These are phyloP conservation scores for Hirschfeldia incana DNA, from an alignment of 345 rosid species.

Conservation along the genomic window DNA sequence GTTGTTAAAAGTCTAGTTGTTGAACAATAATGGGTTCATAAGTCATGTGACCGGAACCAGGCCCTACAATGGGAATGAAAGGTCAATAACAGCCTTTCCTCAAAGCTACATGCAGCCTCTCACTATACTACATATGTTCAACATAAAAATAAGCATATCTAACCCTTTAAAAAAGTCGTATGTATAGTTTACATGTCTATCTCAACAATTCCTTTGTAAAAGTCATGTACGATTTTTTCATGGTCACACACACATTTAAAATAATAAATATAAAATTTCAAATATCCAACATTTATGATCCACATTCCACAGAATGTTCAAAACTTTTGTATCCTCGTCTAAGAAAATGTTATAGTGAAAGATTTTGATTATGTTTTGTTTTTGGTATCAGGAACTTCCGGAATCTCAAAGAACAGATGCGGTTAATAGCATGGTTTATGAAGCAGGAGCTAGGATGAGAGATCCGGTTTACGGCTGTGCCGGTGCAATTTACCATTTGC, in stretches of 20 bases:
- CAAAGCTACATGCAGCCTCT: conserved; percentile 31
- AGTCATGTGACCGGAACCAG: conserved; percentile 38
- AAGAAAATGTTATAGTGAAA: background rate
- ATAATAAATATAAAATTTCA: background rate
- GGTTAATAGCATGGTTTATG: conserved; percentile 94
- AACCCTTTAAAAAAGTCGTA: conserved; percentile 17
- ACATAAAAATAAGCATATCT: conserved; percentile 21
- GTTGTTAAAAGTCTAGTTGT: conserved; percentile 44
- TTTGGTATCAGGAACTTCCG: conserved; percentile 65
- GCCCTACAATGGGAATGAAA: conserved; percentile 38
- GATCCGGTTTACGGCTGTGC: conserved; percentile 94
- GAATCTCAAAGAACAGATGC: conserved; percentile 85
- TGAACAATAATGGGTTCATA: conserved; percentile 42
- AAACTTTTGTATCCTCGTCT: background rate
- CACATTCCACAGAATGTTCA: conserved; percentile 2
- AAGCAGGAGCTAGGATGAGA: conserved; percentile 79
- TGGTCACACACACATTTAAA: conserved; percentile 20
- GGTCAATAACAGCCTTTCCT: conserved; percentile 40
- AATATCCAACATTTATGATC: conserved; percentile 1
- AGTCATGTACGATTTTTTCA: conserved; percentile 29
- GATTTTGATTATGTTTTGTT: background rate
- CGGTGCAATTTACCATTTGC: conserved; percentile 80
- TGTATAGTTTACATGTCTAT: conserved; percentile 17
- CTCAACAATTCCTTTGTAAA: conserved; percentile 31
- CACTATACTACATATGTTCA: conserved; percentile 2